These are phyloP conservation scores for Yamadazyma paraphyllophila DNA, from an alignment of 805 yeast species.

Conservation along the genomic window DNA sequence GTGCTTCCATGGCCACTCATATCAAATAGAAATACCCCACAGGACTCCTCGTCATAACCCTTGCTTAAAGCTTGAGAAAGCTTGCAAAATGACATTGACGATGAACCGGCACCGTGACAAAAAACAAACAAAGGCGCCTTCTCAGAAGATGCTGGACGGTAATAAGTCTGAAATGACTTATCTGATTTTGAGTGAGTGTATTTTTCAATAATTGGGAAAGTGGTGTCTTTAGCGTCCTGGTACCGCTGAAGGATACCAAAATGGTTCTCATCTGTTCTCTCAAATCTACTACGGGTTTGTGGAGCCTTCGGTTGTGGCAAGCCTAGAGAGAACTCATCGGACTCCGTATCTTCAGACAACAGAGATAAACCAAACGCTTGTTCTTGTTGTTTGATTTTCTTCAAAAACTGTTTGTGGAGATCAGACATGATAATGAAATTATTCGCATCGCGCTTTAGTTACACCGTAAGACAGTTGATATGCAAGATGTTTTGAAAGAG, in stretches of 20 bases:
- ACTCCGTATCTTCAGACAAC: conserved; percentile 18
- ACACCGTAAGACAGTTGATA: not conserved
- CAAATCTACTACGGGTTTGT: not conserved
- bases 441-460: conserved; percentile 1
- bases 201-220: conserved; percentile 13
- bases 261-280: conserved; percentile 11
- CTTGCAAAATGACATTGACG: conserved; percentile 71
- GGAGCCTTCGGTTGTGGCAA: not conserved
- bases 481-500: not conserved
- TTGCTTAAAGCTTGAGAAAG: conserved; percentile 31
- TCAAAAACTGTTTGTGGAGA: conserved; percentile 25
- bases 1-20: conserved; percentile 79
- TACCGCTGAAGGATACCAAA: conserved; percentile 4
- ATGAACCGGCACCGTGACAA: conserved; percentile 96
- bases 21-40: conserved; percentile 74
- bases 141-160: conserved; percentile 44
- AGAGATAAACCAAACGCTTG: conserved; percentile 19
- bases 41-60: conserved; percentile 15
- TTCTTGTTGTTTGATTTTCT: conserved; percentile 23
- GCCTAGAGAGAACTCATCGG: not conserved
- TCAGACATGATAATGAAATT: conserved; percentile 23
- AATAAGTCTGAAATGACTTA: conserved; percentile 47
- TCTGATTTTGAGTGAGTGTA: conserved; percentile 15
- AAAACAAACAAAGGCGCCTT: conserved; percentile 61
- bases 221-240: not conserved